phyloP scores from a whole-genome alignment of 116 monocot genomes.

The Iris pallida region DNA sequence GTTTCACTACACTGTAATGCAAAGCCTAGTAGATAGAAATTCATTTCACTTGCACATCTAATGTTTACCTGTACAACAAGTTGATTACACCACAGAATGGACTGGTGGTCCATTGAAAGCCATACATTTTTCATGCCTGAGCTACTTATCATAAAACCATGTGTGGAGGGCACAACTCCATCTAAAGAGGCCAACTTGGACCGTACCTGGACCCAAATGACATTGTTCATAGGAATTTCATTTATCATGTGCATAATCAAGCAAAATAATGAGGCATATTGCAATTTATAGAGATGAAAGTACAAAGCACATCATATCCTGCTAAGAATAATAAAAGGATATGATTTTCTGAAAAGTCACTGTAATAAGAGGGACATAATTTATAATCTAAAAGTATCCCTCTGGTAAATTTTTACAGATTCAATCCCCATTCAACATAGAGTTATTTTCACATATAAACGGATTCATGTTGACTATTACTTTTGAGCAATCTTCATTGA shows the following conservation, averaged over 20 bases:
- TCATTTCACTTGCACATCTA: background rate
- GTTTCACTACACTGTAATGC: background rate
- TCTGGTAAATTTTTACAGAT: no score
- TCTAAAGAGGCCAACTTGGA: slow-evolving; percentile 82
- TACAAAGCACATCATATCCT: background rate
- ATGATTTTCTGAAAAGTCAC: no score
- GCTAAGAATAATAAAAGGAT: background rate
- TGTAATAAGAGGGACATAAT: no score
- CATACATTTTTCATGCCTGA: slow-evolving; percentile 88
- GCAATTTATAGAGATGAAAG: background rate
- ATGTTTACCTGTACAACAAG: slow-evolving; percentile 79
- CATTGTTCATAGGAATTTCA: background rate
- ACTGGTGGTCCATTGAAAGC: slow-evolving; percentile 92
- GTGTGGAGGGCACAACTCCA: slow-evolving; percentile 80
- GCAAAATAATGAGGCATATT: background rate
- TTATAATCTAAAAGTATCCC: no score
- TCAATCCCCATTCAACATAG: no score
- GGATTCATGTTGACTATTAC: no score
- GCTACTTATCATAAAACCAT: slow-evolving; percentile 83
- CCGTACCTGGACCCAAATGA: slow-evolving; percentile 47
- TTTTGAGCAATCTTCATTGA: no score
- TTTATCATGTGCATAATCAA: slow-evolving; percentile 3
- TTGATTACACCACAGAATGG: slow-evolving; percentile 98
- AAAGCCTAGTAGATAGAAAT: no score
- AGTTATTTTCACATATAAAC: no score